Conservation (phyloP, 257 asterid species). For the Perilla frutescens region DNA sequence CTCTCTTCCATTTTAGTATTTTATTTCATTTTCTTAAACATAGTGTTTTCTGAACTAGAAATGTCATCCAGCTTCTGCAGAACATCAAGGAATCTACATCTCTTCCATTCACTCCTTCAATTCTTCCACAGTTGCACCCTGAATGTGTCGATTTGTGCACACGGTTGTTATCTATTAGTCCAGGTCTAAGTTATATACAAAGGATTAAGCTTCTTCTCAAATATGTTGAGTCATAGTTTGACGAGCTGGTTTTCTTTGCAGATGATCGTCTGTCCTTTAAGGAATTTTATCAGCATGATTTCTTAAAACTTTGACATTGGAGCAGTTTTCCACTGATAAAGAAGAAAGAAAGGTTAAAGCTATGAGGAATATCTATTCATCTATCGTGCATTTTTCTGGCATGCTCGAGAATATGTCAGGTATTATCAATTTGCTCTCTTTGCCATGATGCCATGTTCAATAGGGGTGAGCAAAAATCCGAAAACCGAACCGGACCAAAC, state of each 20-base stretch:
- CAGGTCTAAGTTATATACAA: constrained; percentile 41
- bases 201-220: background rate
- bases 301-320: constrained; percentile 31
- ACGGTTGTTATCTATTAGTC: constrained; percentile 50
- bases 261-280: constrained; percentile 54
- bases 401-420: no score
- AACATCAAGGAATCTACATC: constrained; percentile 47
- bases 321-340: background rate
- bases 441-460: no score
- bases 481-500: no score
- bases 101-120: constrained; percentile 47
- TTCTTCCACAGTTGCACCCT: constrained; percentile 46
- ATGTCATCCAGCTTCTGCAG: constrained; percentile 50
- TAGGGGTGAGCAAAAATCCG: no score
- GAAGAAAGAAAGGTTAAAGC: background rate
- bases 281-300: constrained; percentile 52
- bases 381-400: no score
- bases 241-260: constrained; percentile 39
- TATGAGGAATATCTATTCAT: no score
- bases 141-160: constrained; percentile 54
- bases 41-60: background rate
- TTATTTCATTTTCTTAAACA: background rate
- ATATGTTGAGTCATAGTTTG: constrained; percentile 4
- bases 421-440: no score
- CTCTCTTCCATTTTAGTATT: background rate